phyloP scores from a whole-genome alignment of 306 rosid species.

The Malus domestica region ASM211411v1 NC_041793.1:39571001-39571500 shows the following conservation, averaged over 20 bases:
- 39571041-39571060: neutral
- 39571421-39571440: slow-evolving; percentile 87
- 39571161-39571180: neutral
- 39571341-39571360: slow-evolving; percentile 52
- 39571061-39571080: neutral
- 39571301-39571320: slow-evolving; percentile 79
- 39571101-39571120: neutral
- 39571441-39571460: slow-evolving; percentile 80
- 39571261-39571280: slow-evolving; percentile 67
- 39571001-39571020: neutral
- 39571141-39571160: neutral
- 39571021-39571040: neutral
- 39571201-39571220: slow-evolving; percentile 80
- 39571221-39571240: slow-evolving; percentile 82
- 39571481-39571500: slow-evolving; percentile 76
- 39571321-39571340: slow-evolving; percentile 74
- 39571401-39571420: slow-evolving; percentile 81
- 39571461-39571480: slow-evolving; percentile 72
- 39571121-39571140: slow-evolving; percentile 4
- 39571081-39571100: neutral
- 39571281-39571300: slow-evolving; percentile 87
- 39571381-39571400: slow-evolving; percentile 73
- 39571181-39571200: slow-evolving; percentile 45
- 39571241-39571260: slow-evolving; percentile 84
- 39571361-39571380: slow-evolving; percentile 71